phyloP scores from a whole-genome alignment of 1,284 basidiomycete genomes.

The Abortiporus biennis region DNA sequence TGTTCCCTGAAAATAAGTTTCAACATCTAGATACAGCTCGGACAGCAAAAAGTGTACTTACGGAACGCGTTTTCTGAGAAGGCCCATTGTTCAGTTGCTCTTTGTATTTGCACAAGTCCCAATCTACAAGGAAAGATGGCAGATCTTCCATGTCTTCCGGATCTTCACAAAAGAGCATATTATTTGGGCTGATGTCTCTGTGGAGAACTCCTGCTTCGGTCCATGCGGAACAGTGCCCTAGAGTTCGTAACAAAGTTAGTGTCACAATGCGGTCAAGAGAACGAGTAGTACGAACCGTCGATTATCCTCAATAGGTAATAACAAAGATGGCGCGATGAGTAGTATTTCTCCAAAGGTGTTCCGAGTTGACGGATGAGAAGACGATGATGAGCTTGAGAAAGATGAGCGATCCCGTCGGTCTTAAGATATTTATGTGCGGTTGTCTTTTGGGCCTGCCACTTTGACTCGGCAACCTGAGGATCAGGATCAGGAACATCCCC shows the following conservation, averaged over 20 bases:
- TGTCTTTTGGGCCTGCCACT: neutral
- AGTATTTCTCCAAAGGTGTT: too few relatives aligned
- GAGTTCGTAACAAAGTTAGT: too few relatives aligned
- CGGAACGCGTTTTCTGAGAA: too few relatives aligned
- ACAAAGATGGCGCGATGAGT: too few relatives aligned
- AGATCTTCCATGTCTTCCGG: neutral
- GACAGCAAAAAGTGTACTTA: neutral
- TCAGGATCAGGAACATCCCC: constrained; percentile 1
- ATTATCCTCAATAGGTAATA: too few relatives aligned
- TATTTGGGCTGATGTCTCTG: constrained; percentile 2
- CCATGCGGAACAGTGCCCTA: neutral
- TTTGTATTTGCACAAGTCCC: constrained; percentile 4
- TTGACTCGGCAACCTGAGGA: too few relatives aligned
- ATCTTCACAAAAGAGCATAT: constrained; percentile 1
- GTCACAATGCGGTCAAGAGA: too few relatives aligned
- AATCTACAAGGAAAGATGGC: neutral
- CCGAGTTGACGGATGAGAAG: too few relatives aligned
- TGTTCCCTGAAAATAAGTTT: neutral
- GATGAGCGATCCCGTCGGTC: neutral
- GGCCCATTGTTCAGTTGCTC: neutral
- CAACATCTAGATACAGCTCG: neutral
- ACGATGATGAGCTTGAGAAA: constrained; percentile 2
- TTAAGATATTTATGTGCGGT: neutral
- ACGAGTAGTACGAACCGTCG: too few relatives aligned
- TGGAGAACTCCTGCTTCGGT: neutral